phyloP scores from a whole-genome alignment of 768 basidiomycete species.

The Suillus variegatus region DNA sequence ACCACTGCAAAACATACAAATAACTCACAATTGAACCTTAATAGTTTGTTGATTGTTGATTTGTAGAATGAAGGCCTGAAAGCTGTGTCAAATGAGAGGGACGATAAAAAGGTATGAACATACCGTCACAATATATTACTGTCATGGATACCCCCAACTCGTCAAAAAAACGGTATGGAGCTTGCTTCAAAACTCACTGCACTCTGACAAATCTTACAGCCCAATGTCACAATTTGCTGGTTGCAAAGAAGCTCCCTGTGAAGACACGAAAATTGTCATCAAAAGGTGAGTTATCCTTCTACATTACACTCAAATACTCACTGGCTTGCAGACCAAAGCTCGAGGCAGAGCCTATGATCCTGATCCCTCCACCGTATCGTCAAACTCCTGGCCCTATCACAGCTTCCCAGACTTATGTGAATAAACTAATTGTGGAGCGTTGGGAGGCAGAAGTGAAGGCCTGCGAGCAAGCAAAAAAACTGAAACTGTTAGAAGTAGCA shows the following conservation, averaged over 20 bases:
- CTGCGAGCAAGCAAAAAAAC: no score
- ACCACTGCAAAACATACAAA: no score
- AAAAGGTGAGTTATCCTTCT: not conserved
- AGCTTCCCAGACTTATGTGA: not conserved
- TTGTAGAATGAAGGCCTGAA: not conserved
- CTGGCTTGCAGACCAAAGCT: not conserved
- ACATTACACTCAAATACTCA: not conserved
- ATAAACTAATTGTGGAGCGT: not conserved
- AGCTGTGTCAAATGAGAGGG: not conserved
- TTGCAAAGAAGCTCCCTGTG: not conserved
- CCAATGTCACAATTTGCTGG: not conserved
- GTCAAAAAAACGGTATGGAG: no score
- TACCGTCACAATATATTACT: no score
- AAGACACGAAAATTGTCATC: not conserved
- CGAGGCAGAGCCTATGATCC: not conserved
- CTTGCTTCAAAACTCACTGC: not conserved
- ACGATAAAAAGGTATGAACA: not conserved
- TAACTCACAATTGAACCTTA: no score
- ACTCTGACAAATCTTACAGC: not conserved
- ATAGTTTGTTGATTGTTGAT: not conserved
- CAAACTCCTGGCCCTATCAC: not conserved
- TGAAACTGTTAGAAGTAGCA: no score
- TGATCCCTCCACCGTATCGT: not conserved
- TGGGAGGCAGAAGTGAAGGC: no score
- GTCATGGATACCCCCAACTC: no score